Base-by-base conservation (phyloP, 2,329 filamentous ascomycete species). In the Pseudogymnoascus sp. region DNA sequence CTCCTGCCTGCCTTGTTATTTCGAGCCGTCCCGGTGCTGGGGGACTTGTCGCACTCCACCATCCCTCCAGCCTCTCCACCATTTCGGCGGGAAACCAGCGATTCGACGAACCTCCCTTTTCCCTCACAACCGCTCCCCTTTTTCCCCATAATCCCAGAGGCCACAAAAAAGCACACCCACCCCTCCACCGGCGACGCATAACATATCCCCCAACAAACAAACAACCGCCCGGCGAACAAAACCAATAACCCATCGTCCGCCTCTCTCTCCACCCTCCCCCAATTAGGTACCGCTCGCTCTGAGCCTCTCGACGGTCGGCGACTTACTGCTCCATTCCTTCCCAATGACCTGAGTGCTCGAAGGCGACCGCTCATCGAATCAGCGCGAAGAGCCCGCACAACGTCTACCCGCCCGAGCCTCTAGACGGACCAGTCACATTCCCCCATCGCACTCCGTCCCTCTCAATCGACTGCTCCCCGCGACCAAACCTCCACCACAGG, bases 281-380 rank as follows among this genome's bases (percentile, higher is more conserved):
- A 54, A 31, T 54, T 31, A 54, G 6, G 45, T 31, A 31, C 45
- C 45, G 14, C 16, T 16, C 45, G 14, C 16, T 16, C 14, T 31
- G 14, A 29, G 23, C 45, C 18, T 51, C 45, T 54, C 45, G 45
- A 54, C 45, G 45, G 45, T 23, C 45, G 45, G 23, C 45, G 45
- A 51, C 45, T 21, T 21, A 21, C 21, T 21, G 21, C 12, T 51
- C 45, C 45, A 26, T 54, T 34, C 4, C 11, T 34, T 11, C 11
- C 45, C 45, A 14, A 54, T 54, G 45, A 31, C 45, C 45, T 31
- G 26, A 14, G 23, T 54, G 14, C 45, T 16, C 29, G 23, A 51
- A 54, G 45, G 45, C 45, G 45, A 54, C 45, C 23, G 23, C 45
- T 26, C 45, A 51, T 51, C 45, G 45, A 54, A 54, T 54, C 45